A percentile compares a stretch with the other conserved stretches of the same genome.
Conservation (phyloP, 1,284 basidiomycete species). For the Rhodotorula sp. region DNA sequence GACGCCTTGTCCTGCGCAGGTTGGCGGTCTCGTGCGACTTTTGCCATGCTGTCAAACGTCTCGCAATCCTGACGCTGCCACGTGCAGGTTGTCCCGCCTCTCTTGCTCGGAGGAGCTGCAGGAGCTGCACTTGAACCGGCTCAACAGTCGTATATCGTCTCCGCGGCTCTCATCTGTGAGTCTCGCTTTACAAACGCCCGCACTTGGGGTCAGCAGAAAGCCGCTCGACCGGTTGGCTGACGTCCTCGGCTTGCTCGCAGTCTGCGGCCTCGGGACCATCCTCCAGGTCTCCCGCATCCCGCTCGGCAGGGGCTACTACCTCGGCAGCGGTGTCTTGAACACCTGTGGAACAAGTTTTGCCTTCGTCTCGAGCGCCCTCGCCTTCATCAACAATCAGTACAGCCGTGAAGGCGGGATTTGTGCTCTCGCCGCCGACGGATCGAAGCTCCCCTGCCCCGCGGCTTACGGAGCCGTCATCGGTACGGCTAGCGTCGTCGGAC, state of each 20-base stretch:
- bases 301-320: constrained; percentile 43
- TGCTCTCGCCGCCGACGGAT: constrained; percentile 39
- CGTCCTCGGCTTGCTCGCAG: not conserved
- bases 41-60: too few species aligned
- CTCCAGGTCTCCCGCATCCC: constrained; percentile 45
- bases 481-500: constrained; percentile 43
- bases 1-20: not conserved
- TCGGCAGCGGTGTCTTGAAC: constrained; percentile 45
- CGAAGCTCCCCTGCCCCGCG: constrained; percentile 43
- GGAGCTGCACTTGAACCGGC: constrained; percentile 31
- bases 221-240: too few species aligned
- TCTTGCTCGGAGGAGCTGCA: constrained; percentile 44
- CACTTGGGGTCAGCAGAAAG: too few species aligned
- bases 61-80: too few species aligned
- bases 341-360: not conserved
- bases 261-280: constrained; percentile 41
- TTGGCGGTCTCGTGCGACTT: constrained; percentile 43
- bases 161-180: constrained; percentile 41
- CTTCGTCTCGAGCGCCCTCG: not conserved
- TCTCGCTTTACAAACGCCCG: not conserved
- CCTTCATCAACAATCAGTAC: constrained; percentile 35
- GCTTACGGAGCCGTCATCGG: constrained; percentile 47
- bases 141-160: constrained; percentile 45
- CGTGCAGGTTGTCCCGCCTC: constrained; percentile 43
- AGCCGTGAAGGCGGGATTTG: constrained; percentile 44